Evolutionary conservation across 257 asterid genomes (phyloP), one percentile per base, ranked within the genome.

Genomic region (Solanum rostratum): DNA sequence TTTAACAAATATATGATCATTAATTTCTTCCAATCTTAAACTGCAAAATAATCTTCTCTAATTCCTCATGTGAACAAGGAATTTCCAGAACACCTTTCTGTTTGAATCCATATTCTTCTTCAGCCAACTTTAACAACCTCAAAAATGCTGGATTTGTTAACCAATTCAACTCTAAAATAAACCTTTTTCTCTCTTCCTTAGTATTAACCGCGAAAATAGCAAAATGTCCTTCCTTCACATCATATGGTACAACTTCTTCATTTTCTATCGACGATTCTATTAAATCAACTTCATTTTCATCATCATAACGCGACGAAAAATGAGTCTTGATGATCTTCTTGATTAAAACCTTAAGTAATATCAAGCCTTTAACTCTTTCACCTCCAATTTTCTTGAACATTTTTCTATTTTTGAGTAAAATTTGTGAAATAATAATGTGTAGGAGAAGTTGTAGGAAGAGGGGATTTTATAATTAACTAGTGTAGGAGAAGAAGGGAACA

Each of bases 211-310:
- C 88, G 7, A 84, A 45, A 82, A 88, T 85, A 52, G 82, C 88
- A 81, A 88, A 86, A 50, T 88, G 86, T 82, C 91, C 91, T 88
- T 78, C 88, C 84, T 86, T 88, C 24, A 86, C 86, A 54, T 88
- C 88, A n/a, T 68, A 87, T 13, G 89, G 86, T 68, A 86, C 53
- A 73, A 27, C 27, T 54, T 59, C 81, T 13, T 37, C 60, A 30
- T 39, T 20, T 7, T 41, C 55, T 71, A 7, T 71, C 33, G 15
- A 33, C 41, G 27, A 39, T 19, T 71, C 73, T 30, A 19, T 54
- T 22, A 33, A 52, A 60, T 68, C 15, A 29, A 63, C 15, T n/a
- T 30, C 49, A 73, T 18, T 86, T 83, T 68, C 50, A 18, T 41
- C 76, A 18, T 68, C 24, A 30, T 81, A 16, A n/a, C 37, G 37